Evolutionary conservation across 306 rosid species (phyloP), one percentile per base, ranked within the genome.

Genomic region (Pterocarpus macrocarpus): DNA sequence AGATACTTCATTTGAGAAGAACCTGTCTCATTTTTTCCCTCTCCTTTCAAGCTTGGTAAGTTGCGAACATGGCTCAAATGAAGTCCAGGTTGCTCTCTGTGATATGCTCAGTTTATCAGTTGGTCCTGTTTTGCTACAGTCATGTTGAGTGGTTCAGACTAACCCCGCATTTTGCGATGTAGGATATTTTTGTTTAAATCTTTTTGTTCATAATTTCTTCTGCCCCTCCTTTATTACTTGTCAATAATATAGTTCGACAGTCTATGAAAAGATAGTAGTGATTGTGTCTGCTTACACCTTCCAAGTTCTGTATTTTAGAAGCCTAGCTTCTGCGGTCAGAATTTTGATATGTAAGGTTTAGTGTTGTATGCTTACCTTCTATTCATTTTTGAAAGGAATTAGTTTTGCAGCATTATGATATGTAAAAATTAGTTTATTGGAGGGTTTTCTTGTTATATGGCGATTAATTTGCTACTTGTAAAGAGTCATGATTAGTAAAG

Each of bases 31-130:
- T 33, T 92, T 96, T 85, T 96, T 96, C 82, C 99, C 99, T 35
- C 83, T 94, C 9, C 87, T 96, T 75, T 86, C 97, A 38, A 87
- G 84, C 88, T 87, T 96, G 93, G 87, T 92, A 69, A 84, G 98
- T 65, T 94, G 99, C 71, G 98, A 96, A 75, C 98, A 96, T 66
- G 99, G 99, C 32, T 92, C 99, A n/a, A 87, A 84, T 41, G 99
- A 94, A 64, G 92, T 96, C 73, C 98, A 96, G 88, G 78, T 78
- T 30, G 97, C 98, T 70, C 97, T 96, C 64, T 87, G 94, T 63
- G 97, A 94, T 64, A 96, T 96, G 97, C 95, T 94, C 77, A 85
- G 89, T 85, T 88, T 89, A 64, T 84, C 98, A 1, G 88, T 96
- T 15, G 99, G 99, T 80, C 98, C 99, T 41, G 71, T 96, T 83